Percentiles rank a stretch among this genome's conserved stretches.
Conservation (phyloP, 768 basidiomycete species). For the Boletellus emodensis region DNA sequence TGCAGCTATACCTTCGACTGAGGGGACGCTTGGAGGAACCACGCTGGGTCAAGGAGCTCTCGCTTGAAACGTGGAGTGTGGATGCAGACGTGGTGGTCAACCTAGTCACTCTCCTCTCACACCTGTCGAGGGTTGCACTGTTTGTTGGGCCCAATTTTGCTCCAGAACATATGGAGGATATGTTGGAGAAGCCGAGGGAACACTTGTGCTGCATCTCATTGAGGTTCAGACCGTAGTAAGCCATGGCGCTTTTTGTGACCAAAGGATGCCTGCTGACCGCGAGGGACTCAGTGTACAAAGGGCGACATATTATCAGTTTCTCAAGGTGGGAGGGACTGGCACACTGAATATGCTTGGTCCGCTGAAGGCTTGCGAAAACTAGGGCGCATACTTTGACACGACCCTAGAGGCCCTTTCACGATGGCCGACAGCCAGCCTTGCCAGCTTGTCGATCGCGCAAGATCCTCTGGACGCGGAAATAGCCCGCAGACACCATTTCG, state of each 20-base stretch:
- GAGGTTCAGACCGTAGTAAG: slow-evolving; percentile 82
- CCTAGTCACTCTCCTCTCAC: slow-evolving; percentile 54
- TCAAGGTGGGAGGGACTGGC: slow-evolving; percentile 44
- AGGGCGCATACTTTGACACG: slow-evolving; percentile 85
- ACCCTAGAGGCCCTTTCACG: slow-evolving; percentile 55
- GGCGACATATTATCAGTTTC: slow-evolving; percentile 79
- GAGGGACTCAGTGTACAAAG: slow-evolving; percentile 49
- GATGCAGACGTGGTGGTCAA: slow-evolving; percentile 76
- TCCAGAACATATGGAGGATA: slow-evolving; percentile 77
- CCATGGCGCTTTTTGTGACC: slow-evolving; percentile 1
- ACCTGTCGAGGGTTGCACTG: slow-evolving; percentile 48
- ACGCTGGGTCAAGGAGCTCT: slow-evolving; percentile 46
- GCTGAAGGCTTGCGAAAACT: background rate
- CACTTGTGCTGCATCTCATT: slow-evolving; percentile 53
- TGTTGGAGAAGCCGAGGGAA: slow-evolving; percentile 49
- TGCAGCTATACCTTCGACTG: slow-evolving; percentile 55
- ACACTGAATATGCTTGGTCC: background rate
- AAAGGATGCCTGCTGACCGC: slow-evolving; percentile 1
- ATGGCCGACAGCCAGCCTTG: slow-evolving; percentile 51
- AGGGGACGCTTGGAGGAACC: slow-evolving; percentile 33
- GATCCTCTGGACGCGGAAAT: slow-evolving; percentile 49
- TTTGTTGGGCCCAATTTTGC: slow-evolving; percentile 74
- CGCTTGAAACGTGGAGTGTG: slow-evolving; percentile 60
- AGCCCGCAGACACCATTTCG: slow-evolving; percentile 44
- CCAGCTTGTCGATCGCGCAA: slow-evolving; percentile 59